Base-by-base conservation (phyloP, 2,329 filamentous ascomycete genomes). In the Huntiella decipiens region DNA sequence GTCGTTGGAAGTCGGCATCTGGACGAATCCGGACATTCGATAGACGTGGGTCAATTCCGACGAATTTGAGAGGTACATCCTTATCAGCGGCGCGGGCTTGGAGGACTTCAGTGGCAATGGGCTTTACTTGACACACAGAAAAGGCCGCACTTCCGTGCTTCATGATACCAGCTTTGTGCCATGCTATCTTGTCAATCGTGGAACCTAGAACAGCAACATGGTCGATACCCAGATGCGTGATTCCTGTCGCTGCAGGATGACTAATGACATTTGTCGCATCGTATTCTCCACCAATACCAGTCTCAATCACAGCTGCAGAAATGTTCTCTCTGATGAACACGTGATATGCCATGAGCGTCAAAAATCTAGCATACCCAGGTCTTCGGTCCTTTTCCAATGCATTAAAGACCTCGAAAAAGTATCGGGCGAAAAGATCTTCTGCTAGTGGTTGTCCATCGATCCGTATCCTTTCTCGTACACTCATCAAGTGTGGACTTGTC, bases 141-240 rank as follows among this genome's bases (percentile, higher is more conserved):
- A 79, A 79, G 2, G 73, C 73, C 13, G 68, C 65, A 7, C 65
- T 64, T 1, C 70, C 72, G 1, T 56, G 47, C 60, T 82, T 82
- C 63, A 82, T 74, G 48, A 83, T 78, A 1, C 79, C 79, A 1
- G 75, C 73, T 60, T 83, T 83, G 59, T 83, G 77, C 79, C 79
- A 82, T 0, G 79, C 76, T 51, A 83, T 81, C 57, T 74, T 66
- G 31, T 71, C 72, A 8, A 81, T 61, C 0, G 74, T 79, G 13
- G 67, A 59, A 3, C 79, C 79, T 1, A 84, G 65, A 15, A 68
- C 66, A 44, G 66, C 68, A 33, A 79, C 68, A 54, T 84, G 79
- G 54, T 84, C 79, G 51, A 83, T 74, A 3, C 76, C 78, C 7
- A 83, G 62, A n/a, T 71, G 71, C 39, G 70, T 75, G 47, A 83